These are phyloP conservation scores for Clonostachys rhizophaga DNA, from an alignment of 2,329 filamentous ascomycete species.

Conservation along the genomic window DNA sequence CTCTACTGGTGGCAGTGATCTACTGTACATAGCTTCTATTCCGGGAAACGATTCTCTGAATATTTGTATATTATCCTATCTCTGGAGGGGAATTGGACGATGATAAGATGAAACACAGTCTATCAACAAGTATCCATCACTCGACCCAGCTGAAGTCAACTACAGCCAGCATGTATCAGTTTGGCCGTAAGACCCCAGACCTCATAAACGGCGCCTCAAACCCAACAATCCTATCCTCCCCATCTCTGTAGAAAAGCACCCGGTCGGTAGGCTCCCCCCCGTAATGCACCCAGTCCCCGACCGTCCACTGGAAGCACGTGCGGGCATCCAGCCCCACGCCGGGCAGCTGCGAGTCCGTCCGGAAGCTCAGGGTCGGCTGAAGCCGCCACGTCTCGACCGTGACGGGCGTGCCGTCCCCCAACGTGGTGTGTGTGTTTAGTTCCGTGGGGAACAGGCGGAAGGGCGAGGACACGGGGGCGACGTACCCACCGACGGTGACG, in stretches of 20 bases:
- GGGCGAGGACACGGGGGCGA: constrained; percentile 7
- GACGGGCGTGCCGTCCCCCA: constrained; percentile 6
- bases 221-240: constrained; percentile 13
- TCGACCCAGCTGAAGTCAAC: no score
- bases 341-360: constrained; percentile 17
- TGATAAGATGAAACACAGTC: no score
- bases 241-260: constrained; percentile 19
- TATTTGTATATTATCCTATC: no score
- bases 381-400: constrained; percentile 16
- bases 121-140: no score
- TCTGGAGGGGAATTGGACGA: no score
- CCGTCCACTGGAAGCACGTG: constrained; percentile 21
- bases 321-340: constrained; percentile 9
- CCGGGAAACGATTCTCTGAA: no score
- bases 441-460: constrained; percentile 18
- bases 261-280: constrained; percentile 23
- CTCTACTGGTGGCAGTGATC: no score
- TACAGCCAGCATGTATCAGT: no score
- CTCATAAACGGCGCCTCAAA: constrained; percentile 25
- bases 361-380: constrained; percentile 13
- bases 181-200: constrained; percentile 12
- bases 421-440: constrained; percentile 2
- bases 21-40: no score
- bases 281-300: constrained; percentile 27
- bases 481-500: constrained; percentile 12